These are phyloP conservation scores for Martensiomyces pterosporus DNA, from an alignment of 192 early-diverging fungal species.

Conservation along the genomic window DNA sequence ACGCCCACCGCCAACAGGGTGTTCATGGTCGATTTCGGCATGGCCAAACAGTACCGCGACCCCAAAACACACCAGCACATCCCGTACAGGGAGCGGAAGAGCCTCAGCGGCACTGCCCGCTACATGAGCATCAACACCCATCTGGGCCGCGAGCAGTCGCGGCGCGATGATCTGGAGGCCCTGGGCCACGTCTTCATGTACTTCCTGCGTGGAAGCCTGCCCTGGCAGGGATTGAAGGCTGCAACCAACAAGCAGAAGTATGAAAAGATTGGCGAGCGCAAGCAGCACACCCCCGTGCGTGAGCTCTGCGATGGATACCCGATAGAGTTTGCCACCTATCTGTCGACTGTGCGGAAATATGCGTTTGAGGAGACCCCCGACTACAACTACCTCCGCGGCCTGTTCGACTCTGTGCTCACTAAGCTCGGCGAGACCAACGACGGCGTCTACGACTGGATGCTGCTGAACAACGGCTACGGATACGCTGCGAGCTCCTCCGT, in stretches of 20 bases:
- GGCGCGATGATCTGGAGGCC: slow-evolving; percentile 95
- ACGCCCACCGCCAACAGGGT: slow-evolving; percentile 62
- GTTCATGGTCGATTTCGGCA: slow-evolving; percentile 96
- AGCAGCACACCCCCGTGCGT: slow-evolving; percentile 82
- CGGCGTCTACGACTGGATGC: slow-evolving; percentile 93
- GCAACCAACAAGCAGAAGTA: slow-evolving; percentile 99
- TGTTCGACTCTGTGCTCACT: slow-evolving; percentile 76
- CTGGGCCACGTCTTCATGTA: slow-evolving; percentile 99
- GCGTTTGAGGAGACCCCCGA: slow-evolving; percentile 97
- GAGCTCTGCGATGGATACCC: slow-evolving; percentile 91
- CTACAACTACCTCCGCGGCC: slow-evolving; percentile 85
- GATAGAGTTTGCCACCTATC: slow-evolving; percentile 87
- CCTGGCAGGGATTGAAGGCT: slow-evolving; percentile 98
- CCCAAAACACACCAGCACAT: slow-evolving; percentile 96
- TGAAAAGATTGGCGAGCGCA: slow-evolving; percentile 99
- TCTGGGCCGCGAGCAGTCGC: slow-evolving; percentile 94
- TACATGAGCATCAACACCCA: slow-evolving; percentile 99
- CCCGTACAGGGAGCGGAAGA: slow-evolving; percentile 94
- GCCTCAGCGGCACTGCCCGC: slow-evolving; percentile 90
- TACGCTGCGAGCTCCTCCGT: slow-evolving; percentile 44
- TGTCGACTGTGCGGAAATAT: slow-evolving; percentile 85
- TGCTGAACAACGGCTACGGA: slow-evolving; percentile 40
- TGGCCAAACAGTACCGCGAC: slow-evolving; percentile 97
- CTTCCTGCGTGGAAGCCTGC: slow-evolving; percentile 88
- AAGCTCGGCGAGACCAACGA: slow-evolving; percentile 77